Evolutionary conservation across 192 early-diverging fungal species (phyloP).

Genomic region (Coemansia asiatica): DNA sequence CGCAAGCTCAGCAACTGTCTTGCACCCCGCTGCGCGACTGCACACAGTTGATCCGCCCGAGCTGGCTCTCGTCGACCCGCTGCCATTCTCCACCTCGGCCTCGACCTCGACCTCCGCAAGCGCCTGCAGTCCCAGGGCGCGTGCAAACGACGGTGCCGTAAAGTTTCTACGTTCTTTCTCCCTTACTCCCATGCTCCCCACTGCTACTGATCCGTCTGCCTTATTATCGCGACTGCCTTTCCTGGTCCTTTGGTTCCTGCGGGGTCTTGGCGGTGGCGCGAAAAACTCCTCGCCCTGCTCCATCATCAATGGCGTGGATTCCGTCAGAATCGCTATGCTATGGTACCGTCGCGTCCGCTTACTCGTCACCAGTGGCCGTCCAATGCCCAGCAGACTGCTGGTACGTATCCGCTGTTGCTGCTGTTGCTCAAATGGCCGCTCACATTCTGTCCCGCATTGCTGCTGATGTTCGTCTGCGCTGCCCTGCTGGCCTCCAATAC

Average conservation of each 20-base stretch:
- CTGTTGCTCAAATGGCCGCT: not conserved
- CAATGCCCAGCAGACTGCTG: not conserved
- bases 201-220: not conserved
- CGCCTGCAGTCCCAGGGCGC: not conserved
- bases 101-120: conserved; percentile 10
- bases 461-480: not conserved
- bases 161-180: conserved; percentile 10
- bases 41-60: not conserved
- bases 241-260: not conserved
- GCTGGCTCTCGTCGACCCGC: not conserved
- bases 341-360: conserved; percentile 28
- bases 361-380: not conserved
- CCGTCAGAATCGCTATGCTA: conserved; percentile 40
- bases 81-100: not conserved
- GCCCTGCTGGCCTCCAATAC: not conserved
- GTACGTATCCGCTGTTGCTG: not conserved
- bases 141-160: conserved; percentile 9
- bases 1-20: conserved; percentile 1
- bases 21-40: not conserved
- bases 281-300: conserved; percentile 42
- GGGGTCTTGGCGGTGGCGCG: conserved; percentile 4
- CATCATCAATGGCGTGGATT: conserved; percentile 43
- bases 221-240: not conserved
- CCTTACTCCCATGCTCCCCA: not conserved
- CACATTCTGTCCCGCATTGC: not conserved